These are phyloP conservation scores for Fonsecaea pedrosoi DNA, from an alignment of 2,329 filamentous ascomycete species.

Conservation along the genomic window DNA sequence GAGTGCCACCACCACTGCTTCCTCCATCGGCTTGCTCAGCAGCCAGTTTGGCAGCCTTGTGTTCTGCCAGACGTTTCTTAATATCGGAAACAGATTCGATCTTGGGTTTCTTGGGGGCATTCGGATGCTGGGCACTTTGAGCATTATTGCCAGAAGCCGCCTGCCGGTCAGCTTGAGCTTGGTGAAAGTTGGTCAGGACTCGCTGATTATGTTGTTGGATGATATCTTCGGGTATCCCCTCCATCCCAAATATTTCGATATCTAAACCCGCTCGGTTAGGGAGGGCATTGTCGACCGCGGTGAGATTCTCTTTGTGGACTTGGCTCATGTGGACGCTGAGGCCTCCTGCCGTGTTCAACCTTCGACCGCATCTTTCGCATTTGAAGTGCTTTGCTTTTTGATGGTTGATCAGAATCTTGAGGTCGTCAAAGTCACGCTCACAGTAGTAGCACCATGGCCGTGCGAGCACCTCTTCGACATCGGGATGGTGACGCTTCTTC, in stretches of 20 bases:
- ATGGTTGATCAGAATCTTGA: conserved; percentile 95
- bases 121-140: conserved; percentile 62
- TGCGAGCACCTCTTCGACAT: conserved; percentile 84
- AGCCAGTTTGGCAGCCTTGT: conserved; percentile 67
- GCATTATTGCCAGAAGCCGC: conserved; percentile 83
- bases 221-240: conserved; percentile 89
- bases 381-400: conserved; percentile 99
- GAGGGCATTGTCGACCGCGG: conserved; percentile 88
- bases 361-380: conserved; percentile 85
- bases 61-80: conserved; percentile 79
- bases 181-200: conserved; percentile 84
- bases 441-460: conserved; percentile 99
- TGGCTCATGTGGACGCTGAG: conserved; percentile 97
- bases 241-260: conserved; percentile 97
- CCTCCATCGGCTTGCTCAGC: conserved; percentile 65
- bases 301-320: conserved; percentile 93
- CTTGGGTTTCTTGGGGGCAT: conserved; percentile 67
- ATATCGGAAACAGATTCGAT: conserved; percentile 78
- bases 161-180: conserved; percentile 81
- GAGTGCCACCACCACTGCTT: conserved; percentile 65
- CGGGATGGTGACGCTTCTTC: conserved; percentile 85
- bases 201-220: conserved; percentile 82
- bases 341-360: conserved; percentile 93
- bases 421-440: conserved; percentile 97
- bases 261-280: conserved; percentile 84